These are phyloP conservation scores for Aspergillus clavatus DNA, from an alignment of 2,329 filamentous ascomycete species.

Conservation along the genomic window DNA sequence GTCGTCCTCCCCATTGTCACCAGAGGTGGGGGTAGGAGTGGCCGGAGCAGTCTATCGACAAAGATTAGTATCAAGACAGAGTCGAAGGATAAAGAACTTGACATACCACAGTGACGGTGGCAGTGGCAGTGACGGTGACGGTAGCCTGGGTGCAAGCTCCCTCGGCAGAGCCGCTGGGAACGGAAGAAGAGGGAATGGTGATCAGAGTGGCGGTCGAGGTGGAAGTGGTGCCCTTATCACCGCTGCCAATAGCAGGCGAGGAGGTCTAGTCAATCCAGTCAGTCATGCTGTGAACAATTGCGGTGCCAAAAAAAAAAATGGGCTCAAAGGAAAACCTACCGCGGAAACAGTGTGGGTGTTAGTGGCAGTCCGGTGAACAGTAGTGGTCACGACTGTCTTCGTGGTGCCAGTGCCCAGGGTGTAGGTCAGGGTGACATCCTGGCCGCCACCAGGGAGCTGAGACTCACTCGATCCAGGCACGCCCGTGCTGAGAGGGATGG, in stretches of 20 bases:
- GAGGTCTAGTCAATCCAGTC: constrained; percentile 4
- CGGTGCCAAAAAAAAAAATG: no score
- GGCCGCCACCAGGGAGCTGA: constrained; percentile 3
- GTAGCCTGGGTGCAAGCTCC: constrained; percentile 15
- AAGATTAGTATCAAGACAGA: not conserved
- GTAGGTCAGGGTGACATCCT: constrained; percentile 36
- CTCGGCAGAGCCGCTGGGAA: constrained; percentile 6
- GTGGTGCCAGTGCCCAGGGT: constrained; percentile 35
- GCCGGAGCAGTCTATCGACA: constrained; percentile 7
- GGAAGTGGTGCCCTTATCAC: constrained; percentile 26
- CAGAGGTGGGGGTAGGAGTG: constrained; percentile 9
- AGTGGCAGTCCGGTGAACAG: constrained; percentile 26
- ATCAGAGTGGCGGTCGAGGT: constrained; percentile 28
- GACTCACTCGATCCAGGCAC: constrained; percentile 10
- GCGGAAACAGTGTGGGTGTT: constrained; percentile 23
- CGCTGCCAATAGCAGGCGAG: constrained; percentile 2
- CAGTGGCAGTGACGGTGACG: constrained; percentile 31
- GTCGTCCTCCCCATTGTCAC: not conserved
- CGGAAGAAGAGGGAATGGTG: constrained; percentile 14
- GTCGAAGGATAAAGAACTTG: not conserved
- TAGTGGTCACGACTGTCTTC: constrained; percentile 35
- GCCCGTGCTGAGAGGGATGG: constrained; percentile 22
- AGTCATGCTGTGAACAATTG: no score
- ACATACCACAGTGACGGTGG: constrained; percentile 36
- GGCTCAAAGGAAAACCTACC: constrained; percentile 16